These are phyloP conservation scores for Fragaria nilgerrensis DNA, from an alignment of 306 rosid genomes.

Conservation along the genomic window DNA sequence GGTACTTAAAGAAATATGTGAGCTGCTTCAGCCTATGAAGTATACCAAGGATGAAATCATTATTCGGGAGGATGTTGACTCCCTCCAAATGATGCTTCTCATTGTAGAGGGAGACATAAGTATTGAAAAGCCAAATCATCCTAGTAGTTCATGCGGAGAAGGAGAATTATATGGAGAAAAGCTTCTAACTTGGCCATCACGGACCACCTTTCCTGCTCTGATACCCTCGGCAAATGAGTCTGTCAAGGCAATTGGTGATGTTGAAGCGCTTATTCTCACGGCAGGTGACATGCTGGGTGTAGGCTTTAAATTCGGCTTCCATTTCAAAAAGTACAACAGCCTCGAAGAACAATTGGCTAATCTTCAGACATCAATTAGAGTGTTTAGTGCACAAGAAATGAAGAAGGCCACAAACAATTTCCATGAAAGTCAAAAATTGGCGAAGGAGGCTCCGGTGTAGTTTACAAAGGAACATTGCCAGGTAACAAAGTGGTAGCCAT, in stretches of 20 bases:
- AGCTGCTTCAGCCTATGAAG: background rate
- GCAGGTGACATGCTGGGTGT: background rate
- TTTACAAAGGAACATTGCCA: background rate
- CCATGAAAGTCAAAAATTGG: background rate
- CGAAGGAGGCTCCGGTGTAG: background rate
- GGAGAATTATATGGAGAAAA: background rate
- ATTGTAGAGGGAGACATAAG: background rate
- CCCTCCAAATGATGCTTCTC: slow-evolving; percentile 19
- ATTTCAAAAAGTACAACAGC: no score
- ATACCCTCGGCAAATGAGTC: background rate
- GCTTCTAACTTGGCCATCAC: background rate
- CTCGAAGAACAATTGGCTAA: background rate
- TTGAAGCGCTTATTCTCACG: background rate
- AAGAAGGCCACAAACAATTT: background rate
- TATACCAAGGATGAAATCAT: background rate
- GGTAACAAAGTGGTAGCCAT: background rate
- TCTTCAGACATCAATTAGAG: no score
- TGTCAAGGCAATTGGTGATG: background rate
- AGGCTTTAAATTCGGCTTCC: background rate
- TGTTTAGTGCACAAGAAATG: background rate
- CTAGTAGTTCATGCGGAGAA: background rate
- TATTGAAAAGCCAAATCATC: background rate
- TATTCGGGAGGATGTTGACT: slow-evolving; percentile 10
- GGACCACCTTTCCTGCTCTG: background rate
- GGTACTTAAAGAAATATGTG: background rate